Conservation (phyloP, 495 filamentous ascomycete species). For the Parathielavia appendiculata region DNA sequence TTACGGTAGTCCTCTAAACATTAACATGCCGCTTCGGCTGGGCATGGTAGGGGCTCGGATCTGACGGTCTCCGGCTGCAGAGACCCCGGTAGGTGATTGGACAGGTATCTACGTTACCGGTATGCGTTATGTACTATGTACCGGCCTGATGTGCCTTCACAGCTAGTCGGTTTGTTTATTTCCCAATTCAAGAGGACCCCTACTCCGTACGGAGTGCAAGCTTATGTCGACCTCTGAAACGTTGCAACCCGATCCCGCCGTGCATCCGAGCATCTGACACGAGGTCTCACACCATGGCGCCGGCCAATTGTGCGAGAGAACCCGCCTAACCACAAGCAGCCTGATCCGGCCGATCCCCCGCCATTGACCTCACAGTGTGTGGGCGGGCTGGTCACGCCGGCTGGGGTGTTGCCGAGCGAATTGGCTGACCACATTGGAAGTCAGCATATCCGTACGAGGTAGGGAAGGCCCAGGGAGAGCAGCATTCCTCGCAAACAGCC, state of each 20-base stretch:
- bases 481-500: neutral
- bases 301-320: neutral
- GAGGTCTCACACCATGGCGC: neutral
- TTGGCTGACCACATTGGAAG: too few relatives aligned
- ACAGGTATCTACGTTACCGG: too few relatives aligned
- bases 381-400: too few relatives aligned
- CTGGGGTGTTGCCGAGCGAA: too few relatives aligned
- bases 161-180: neutral
- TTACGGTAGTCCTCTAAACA: too few relatives aligned
- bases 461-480: too few relatives aligned
- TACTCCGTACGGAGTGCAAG: too few relatives aligned
- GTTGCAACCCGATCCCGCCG: neutral
- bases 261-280: constrained; percentile 10
- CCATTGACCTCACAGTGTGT: too few relatives aligned
- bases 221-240: neutral
- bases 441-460: too few relatives aligned
- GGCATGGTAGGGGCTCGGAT: neutral
- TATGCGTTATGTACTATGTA: too few relatives aligned
- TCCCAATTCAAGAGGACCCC: neutral
- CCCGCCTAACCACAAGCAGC: neutral
- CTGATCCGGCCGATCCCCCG: neutral
- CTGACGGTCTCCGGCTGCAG: neutral
- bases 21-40: too few relatives aligned
- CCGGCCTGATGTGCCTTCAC: neutral
- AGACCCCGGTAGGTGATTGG: too few relatives aligned